Evolutionary conservation across 768 basidiomycete species (phyloP).

Genomic region (Amanita subjunquillea): DNA sequence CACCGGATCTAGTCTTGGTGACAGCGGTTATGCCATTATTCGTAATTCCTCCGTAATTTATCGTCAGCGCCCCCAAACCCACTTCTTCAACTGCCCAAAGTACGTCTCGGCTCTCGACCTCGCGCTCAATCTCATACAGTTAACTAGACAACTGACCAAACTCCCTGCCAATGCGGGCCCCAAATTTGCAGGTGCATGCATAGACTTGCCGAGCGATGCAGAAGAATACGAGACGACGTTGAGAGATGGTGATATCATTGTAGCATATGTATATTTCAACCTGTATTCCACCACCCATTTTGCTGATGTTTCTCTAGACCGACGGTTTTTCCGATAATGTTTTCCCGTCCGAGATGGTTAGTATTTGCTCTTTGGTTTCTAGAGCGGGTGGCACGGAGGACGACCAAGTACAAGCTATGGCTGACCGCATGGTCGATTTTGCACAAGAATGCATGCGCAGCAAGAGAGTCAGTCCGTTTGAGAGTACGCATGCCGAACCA

Average conservation of each 20-base stretch:
- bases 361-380: constrained; percentile 59
- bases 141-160: constrained; percentile 42
- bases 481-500: constrained; percentile 33
- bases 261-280: constrained; percentile 30
- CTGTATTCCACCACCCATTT: constrained; percentile 12
- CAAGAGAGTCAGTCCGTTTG: constrained; percentile 63
- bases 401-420: constrained; percentile 56
- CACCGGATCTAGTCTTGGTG: constrained; percentile 46
- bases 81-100: constrained; percentile 50
- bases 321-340: constrained; percentile 50
- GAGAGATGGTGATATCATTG: constrained; percentile 41
- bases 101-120: constrained; percentile 13
- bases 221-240: constrained; percentile 32
- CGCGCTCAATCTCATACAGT: constrained; percentile 11
- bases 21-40: constrained; percentile 67
- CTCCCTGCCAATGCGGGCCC: constrained; percentile 32
- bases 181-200: constrained; percentile 38
- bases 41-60: constrained; percentile 58
- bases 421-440: constrained; percentile 63
- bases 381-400: constrained; percentile 48
- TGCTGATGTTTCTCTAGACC: constrained; percentile 22
- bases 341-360: constrained; percentile 61
- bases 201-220: constrained; percentile 41
- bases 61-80: constrained; percentile 37
- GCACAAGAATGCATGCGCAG: constrained; percentile 62